Evolutionary conservation across 31 red algal species (phyloP).

Genomic region (Pterothamnion heteromorphum): DNA sequence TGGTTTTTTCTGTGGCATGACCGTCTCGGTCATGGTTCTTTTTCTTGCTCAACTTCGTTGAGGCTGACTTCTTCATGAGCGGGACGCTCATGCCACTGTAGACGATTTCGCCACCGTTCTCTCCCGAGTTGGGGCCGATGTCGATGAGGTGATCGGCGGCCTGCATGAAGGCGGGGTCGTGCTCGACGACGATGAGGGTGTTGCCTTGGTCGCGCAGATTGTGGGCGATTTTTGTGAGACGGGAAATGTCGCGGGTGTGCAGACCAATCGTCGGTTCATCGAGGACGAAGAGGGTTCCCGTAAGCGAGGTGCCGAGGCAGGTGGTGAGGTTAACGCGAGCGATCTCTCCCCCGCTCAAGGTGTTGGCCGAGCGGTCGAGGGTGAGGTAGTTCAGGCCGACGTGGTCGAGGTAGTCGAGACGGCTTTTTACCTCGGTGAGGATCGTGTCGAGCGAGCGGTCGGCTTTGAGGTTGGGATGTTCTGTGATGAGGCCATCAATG

Average conservation of each 20-base stretch:
- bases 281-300: conserved; percentile 19
- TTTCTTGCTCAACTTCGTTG: too few relatives aligned
- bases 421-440: neutral
- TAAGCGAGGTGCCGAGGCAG: neutral
- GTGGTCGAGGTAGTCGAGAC: neutral
- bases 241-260: conserved; percentile 2
- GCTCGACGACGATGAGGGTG: conserved; percentile 17
- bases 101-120: conserved; percentile 2
- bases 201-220: neutral
- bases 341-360: conserved; percentile 9
- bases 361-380: conserved; percentile 17
- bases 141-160: conserved; percentile 20
- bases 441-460: neutral
- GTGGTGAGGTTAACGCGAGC: conserved; percentile 38
- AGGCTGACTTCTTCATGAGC: too few relatives aligned
- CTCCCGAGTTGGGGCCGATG: conserved; percentile 12
- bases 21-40: neutral
- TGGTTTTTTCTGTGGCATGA: neutral
- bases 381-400: conserved; percentile 37
- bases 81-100: neutral
- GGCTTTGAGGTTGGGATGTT: too few relatives aligned
- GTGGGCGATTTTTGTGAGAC: neutral
- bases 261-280: conserved; percentile 32
- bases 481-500: neutral
- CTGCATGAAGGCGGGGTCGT: neutral